Evolutionary conservation across 2,329 filamentous ascomycete genomes (phyloP).

Genomic region (Aspergillus nomiae): DNA sequence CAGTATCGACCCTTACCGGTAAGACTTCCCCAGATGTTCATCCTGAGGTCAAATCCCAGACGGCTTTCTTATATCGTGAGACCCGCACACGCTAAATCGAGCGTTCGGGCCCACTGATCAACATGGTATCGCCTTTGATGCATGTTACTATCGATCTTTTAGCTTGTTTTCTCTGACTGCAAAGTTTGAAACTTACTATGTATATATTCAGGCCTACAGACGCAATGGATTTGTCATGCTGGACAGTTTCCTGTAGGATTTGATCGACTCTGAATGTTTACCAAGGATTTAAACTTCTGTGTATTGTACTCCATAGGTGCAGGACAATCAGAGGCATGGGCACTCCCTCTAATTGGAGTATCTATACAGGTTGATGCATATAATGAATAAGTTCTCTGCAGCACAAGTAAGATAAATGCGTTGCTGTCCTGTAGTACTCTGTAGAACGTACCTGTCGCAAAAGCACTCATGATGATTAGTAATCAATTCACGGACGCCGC

Average conservation of each 20-base stretch:
- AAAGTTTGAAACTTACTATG: too few species aligned
- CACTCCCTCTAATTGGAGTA: not conserved
- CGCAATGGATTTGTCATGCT: not conserved
- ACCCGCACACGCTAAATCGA: constrained; percentile 12
- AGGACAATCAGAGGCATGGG: not conserved
- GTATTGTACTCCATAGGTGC: not conserved
- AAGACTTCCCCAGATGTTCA: not conserved
- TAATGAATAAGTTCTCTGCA: not conserved
- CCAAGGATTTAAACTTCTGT: too few species aligned
- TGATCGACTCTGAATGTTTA: too few species aligned
- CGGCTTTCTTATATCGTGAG: not conserved
- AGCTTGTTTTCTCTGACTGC: too few species aligned
- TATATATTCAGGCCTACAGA: not conserved
- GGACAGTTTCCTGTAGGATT: not conserved
- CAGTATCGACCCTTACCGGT: not conserved
- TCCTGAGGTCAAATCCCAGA: not conserved
- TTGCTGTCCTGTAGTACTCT: not conserved
- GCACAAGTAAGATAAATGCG: not conserved
- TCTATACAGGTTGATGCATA: not conserved
- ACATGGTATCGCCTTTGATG: constrained; percentile 1
- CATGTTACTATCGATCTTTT: constrained; percentile 5
- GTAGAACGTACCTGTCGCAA: not conserved
- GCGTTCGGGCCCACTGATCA: constrained; percentile 17
- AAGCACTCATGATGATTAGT: not conserved
- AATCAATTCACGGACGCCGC: not conserved